Evolutionary conservation across 2,329 filamentous ascomycete genomes (phyloP).

Genomic region (Pseudopyrenochaeta lycopersici): DNA sequence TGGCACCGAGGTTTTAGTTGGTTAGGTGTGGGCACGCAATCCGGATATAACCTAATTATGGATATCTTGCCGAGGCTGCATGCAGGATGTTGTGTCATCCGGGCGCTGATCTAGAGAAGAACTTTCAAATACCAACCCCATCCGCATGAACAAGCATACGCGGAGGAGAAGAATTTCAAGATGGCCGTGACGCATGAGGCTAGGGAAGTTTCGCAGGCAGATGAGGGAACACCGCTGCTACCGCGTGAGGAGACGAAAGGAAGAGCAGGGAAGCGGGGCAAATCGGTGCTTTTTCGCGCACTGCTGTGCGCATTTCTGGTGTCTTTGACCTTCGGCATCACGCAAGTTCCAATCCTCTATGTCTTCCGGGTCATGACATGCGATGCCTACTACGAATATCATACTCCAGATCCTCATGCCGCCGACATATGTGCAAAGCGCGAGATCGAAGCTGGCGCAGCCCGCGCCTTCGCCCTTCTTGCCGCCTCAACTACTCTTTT

Average conservation of each 20-base stretch:
- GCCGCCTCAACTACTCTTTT: constrained; percentile 74
- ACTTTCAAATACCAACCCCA: background rate
- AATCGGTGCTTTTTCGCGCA: constrained; percentile 53
- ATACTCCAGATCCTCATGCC: constrained; percentile 57
- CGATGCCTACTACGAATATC: constrained; percentile 70
- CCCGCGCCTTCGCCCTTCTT: constrained; percentile 70
- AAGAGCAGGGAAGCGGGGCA: constrained; percentile 13
- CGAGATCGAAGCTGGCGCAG: constrained; percentile 71
- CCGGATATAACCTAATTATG: too few relatives aligned
- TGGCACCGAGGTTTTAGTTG: too few relatives aligned
- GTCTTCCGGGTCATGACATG: constrained; percentile 78
- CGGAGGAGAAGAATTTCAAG: background rate
- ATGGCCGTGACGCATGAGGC: constrained; percentile 14
- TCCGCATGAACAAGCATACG: background rate
- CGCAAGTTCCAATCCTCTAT: constrained; percentile 65
- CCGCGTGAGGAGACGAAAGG: constrained; percentile 16
- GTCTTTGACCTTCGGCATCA: constrained; percentile 61
- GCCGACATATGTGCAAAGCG: constrained; percentile 67
- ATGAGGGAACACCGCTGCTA: constrained; percentile 28
- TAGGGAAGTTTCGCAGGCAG: background rate
- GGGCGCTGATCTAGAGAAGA: constrained; percentile 2
- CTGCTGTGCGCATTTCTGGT: constrained; percentile 69
- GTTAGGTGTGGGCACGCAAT: background rate
- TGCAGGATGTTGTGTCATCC: background rate
- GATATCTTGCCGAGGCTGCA: too few relatives aligned